These are phyloP conservation scores for Aspergillus campestris DNA, from an alignment of 495 filamentous ascomycete genomes.

Conservation along the genomic window DNA sequence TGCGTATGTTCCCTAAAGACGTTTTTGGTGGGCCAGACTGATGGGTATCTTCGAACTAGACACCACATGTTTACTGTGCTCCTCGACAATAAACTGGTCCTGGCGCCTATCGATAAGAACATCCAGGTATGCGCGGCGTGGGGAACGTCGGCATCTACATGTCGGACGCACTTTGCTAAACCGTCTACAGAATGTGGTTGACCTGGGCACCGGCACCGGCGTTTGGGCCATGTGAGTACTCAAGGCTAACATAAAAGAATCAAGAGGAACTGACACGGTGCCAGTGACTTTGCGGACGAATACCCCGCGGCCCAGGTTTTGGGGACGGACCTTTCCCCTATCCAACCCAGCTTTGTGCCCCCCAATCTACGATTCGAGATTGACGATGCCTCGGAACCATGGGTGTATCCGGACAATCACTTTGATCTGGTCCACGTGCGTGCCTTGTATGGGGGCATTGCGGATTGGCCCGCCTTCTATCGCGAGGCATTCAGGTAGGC, in stretches of 20 bases:
- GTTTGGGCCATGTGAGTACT: constrained; percentile 40
- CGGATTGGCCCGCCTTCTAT: constrained; percentile 46
- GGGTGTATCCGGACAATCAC: constrained; percentile 39
- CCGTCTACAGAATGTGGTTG: constrained; percentile 28
- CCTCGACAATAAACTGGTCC: constrained; percentile 18
- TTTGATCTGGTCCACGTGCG: constrained; percentile 63
- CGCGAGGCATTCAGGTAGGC: constrained; percentile 25
- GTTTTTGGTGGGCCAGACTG: not conserved
- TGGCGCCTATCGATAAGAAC: constrained; percentile 21
- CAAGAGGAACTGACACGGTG: not conserved
- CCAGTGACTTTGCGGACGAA: constrained; percentile 34
- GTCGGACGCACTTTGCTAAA: too few relatives aligned
- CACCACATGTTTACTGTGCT: constrained; percentile 30
- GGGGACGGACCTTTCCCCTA: constrained; percentile 39
- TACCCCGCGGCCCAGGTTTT: constrained; percentile 21
- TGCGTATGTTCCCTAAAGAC: constrained; percentile 11
- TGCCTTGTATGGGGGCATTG: constrained; percentile 47
- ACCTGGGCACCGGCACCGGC: constrained; percentile 50
- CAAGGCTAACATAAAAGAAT: too few relatives aligned
- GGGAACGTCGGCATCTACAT: constrained; percentile 21
- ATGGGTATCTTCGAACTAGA: constrained; percentile 4
- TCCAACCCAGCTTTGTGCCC: constrained; percentile 31
- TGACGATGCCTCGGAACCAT: constrained; percentile 44
- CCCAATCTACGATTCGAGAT: constrained; percentile 47
- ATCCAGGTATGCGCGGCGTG: constrained; percentile 30